phyloP scores from a whole-genome alignment of 1,284 basidiomycete species.

The Trichosporon sp. region DNA sequence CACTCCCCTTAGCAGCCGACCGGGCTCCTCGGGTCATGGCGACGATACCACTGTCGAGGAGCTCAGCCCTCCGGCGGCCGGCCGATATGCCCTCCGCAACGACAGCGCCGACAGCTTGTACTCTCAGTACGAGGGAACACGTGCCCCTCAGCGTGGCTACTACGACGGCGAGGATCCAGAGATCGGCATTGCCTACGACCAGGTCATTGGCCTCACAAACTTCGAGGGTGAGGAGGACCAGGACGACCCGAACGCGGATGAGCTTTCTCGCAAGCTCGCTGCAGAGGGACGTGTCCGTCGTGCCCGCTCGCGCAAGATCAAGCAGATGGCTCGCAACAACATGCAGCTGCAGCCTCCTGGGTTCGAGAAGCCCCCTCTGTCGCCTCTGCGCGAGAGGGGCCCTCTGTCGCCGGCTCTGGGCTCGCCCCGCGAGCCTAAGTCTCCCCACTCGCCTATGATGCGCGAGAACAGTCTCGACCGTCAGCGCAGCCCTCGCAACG shows the following conservation, averaged over 20 bases:
- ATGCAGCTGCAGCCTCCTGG: background rate
- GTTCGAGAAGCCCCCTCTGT: background rate
- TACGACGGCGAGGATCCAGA: slow-evolving; percentile 13
- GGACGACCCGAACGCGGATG: slow-evolving; percentile 62
- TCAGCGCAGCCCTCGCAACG: background rate
- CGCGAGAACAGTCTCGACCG: background rate
- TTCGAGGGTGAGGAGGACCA: slow-evolving; percentile 74
- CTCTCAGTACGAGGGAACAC: background rate
- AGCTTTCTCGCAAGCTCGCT: slow-evolving; percentile 58
- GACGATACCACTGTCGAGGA: background rate
- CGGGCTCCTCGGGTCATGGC: background rate
- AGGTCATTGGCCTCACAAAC: slow-evolving; percentile 62
- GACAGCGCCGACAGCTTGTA: background rate
- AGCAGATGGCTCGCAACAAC: background rate
- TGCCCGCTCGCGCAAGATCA: slow-evolving; percentile 50
- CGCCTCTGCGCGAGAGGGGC: background rate
- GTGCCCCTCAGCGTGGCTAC: background rate
- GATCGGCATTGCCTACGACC: background rate
- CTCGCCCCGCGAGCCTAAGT: background rate
- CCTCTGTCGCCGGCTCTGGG: background rate
- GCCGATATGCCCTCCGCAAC: background rate
- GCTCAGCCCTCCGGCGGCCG: background rate
- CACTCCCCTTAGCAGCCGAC: background rate
- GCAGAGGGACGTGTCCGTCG: slow-evolving; percentile 64
- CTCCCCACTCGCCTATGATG: background rate